Base-by-base conservation (phyloP, 345 rosid genomes). In the Hypericum perforatum region DNA sequence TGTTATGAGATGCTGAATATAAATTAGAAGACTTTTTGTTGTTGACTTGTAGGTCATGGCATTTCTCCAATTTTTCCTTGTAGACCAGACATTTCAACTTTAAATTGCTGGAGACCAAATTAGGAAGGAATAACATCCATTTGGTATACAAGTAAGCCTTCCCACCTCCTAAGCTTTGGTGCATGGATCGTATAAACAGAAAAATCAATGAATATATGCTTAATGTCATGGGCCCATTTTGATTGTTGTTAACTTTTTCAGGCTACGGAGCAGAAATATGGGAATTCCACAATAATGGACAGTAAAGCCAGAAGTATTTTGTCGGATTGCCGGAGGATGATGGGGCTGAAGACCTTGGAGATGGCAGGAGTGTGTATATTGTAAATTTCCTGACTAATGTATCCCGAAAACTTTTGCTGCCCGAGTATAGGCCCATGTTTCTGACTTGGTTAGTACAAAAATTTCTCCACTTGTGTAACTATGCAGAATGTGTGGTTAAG, bases 371-470 rank as follows among this genome's bases (percentile, higher is more conserved):
- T 66, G 70, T 80, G 74, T 82, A 77, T 70, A 86, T 77, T 86
- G 80, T 86, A 22, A 82, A 73, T 76, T 76, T 68, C 85, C 89
- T 73, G 91, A 74, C 80, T 74, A 75, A 67, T 79, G 71, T 82
- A 71, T 81, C 86, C 79, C 56, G 64, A 70, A 81, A 76, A 74
- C 81, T 70, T 78, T 57, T 76, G 73, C 85, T 71, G 70, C 32
- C 85, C 46, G 61, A 77, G 79, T 80, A 61, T 82, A 80, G 81
- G 79, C 80, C 75, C 82, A 60, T 77, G 73, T 79, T 86, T 82
- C 84, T 80, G 53, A 76, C 81, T 86, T 80, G 97, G 97, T 90
- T 71, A 86, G 97, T 86, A 74, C 71, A 75, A 72, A 83, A 69
- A 58, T 74, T 82, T 76, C 82, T 78, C 73, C 58, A 68, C 76